phyloP scores from a whole-genome alignment of 2,329 filamentous ascomycete genomes.

The Penicillium rolfsii region DNA sequence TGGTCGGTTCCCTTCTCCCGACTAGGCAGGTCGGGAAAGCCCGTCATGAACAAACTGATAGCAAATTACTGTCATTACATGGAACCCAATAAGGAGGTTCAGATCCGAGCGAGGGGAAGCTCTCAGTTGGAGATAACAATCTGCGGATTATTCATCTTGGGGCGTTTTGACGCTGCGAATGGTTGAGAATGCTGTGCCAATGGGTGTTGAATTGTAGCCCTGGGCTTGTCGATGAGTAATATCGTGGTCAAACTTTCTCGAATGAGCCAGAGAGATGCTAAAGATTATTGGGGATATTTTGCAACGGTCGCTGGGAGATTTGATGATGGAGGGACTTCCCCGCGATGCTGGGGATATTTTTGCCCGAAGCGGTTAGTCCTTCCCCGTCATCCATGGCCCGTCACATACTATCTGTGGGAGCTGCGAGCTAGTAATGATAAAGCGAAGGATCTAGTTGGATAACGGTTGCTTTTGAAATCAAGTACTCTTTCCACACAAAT shows the following conservation, averaged over 20 bases:
- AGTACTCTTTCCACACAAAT: background rate
- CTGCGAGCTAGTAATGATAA: background rate
- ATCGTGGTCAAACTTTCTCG: too few species aligned
- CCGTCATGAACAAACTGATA: slow-evolving; percentile 5
- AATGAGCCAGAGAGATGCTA: background rate
- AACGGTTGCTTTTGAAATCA: background rate
- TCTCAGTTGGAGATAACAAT: slow-evolving; percentile 6
- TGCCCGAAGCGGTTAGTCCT: slow-evolving; percentile 19
- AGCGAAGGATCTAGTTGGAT: background rate
- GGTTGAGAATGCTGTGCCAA: background rate
- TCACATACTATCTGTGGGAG: background rate
- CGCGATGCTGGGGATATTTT: slow-evolving; percentile 15
- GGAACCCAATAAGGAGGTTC: slow-evolving; percentile 16
- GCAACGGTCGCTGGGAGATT: background rate
- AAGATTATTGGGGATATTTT: background rate
- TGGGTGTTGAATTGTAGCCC: background rate
- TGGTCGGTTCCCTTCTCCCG: slow-evolving; percentile 21
- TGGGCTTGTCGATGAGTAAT: background rate
- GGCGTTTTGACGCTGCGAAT: background rate
- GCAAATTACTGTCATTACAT: background rate
- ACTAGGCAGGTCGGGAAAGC: slow-evolving; percentile 18
- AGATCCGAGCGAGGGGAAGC: slow-evolving; percentile 18
- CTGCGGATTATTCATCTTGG: background rate
- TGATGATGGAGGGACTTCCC: background rate
- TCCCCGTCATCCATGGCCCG: background rate